These are phyloP conservation scores for Sextonia rubra DNA, from an alignment of 164 flowering plant species.

Conservation along the genomic window DNA sequence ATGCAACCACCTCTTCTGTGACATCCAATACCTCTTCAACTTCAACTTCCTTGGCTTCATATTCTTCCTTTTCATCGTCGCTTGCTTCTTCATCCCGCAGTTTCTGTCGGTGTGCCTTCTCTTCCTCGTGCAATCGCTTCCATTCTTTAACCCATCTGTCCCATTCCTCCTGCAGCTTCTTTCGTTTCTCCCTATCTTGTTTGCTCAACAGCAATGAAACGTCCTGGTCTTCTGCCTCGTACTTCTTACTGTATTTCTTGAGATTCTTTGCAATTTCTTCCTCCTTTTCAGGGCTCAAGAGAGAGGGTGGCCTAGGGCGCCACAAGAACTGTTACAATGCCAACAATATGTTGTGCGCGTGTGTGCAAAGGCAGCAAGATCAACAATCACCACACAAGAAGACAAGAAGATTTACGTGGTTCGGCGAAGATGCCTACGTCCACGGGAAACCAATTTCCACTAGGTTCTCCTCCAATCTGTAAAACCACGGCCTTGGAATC, in stretches of 20 bases:
- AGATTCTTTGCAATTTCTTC: slow-evolving; percentile 92
- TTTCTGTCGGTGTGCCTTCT: slow-evolving; percentile 48
- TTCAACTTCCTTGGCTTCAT: slow-evolving; percentile 91
- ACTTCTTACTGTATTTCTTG: slow-evolving; percentile 93
- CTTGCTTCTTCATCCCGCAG: slow-evolving; percentile 91
- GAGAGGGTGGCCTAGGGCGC: slow-evolving; percentile 92
- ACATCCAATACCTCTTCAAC: slow-evolving; percentile 77
- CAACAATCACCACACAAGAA: too few species aligned
- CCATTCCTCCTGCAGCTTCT: slow-evolving; percentile 82
- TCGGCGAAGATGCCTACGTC: too few species aligned
- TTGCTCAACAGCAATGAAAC: slow-evolving; percentile 75
- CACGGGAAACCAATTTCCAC: too few species aligned
- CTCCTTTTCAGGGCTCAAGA: slow-evolving; percentile 76
- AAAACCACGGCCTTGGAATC: too few species aligned
- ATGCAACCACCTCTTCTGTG: slow-evolving; percentile 52
- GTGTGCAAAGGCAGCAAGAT: too few species aligned
- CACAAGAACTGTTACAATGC: slow-evolving; percentile 55
- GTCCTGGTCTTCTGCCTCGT: slow-evolving; percentile 94
- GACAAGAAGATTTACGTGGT: too few species aligned
- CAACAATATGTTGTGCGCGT: too few species aligned
- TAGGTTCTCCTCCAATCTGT: too few species aligned
- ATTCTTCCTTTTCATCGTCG: slow-evolving; percentile 93
- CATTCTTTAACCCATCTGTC: slow-evolving; percentile 69
- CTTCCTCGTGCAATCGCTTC: slow-evolving; percentile 71
- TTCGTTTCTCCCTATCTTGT: slow-evolving; percentile 89